Evolutionary conservation across 163 green algal species (phyloP).

Genomic region (Trebouxiophyceae sp.): DNA sequence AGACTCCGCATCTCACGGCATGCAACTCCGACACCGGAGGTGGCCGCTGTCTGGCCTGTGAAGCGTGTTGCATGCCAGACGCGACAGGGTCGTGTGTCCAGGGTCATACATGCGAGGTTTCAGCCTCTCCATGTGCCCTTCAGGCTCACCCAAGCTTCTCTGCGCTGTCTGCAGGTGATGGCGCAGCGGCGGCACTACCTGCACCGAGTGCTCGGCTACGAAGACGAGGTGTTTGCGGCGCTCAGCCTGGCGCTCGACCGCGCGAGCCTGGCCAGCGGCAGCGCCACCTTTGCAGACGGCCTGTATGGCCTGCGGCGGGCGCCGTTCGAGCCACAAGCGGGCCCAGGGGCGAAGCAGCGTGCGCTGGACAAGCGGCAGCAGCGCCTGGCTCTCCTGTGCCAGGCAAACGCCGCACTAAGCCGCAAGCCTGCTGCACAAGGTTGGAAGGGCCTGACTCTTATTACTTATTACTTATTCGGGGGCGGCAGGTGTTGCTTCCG

Average conservation of each 20-base stretch:
- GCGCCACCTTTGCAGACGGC: conserved; percentile 72
- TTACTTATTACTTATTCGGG: background rate
- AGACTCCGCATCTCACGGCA: background rate
- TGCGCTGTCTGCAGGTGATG: conserved; percentile 44
- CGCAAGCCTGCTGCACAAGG: background rate
- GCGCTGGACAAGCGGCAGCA: conserved; percentile 31
- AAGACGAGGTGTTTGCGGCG: conserved; percentile 77
- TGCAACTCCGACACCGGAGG: too few relatives aligned
- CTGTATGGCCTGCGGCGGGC: conserved; percentile 66
- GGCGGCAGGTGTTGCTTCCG: background rate
- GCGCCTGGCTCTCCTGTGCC: background rate
- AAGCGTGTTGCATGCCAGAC: background rate
- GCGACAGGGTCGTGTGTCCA: too few relatives aligned
- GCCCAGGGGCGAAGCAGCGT: conserved; percentile 42
- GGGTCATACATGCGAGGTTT: too few relatives aligned
- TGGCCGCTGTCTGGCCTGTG: background rate
- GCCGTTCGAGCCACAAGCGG: background rate
- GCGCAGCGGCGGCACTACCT: conserved; percentile 52
- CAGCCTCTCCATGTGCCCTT: too few relatives aligned
- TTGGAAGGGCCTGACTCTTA: background rate
- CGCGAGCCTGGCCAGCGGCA: conserved; percentile 44
- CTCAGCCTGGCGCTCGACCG: conserved; percentile 63
- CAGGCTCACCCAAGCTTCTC: background rate
- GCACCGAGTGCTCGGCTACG: conserved; percentile 56
- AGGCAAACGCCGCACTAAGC: background rate